Evolutionary conservation across 2,329 filamentous ascomycete species (phyloP).

Genomic region (Alternaria metachromatica): DNA sequence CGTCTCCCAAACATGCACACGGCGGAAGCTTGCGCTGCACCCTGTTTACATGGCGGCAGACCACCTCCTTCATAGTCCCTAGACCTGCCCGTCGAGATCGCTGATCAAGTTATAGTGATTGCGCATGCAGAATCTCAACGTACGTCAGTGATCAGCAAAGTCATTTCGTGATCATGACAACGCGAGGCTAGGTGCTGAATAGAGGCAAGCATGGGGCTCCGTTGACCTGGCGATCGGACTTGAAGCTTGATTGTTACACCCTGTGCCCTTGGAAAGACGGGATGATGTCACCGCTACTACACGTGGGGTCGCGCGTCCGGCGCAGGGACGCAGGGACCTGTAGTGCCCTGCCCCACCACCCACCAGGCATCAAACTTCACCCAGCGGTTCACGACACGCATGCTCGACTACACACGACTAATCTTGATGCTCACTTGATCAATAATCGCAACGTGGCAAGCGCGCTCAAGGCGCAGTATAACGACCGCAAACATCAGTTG

Average conservation of each 20-base stretch:
- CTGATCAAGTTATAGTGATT: not conserved
- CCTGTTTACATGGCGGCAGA: not conserved
- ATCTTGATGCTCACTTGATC: not conserved
- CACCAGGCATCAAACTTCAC: not conserved
- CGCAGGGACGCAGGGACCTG: conserved; percentile 20
- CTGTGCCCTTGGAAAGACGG: not conserved
- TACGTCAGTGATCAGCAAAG: conserved; percentile 11
- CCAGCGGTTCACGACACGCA: not conserved
- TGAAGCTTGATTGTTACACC: conserved; percentile 17
- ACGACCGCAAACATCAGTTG: not conserved
- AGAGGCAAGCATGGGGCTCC: not conserved
- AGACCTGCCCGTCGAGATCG: not conserved
- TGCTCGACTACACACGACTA: not conserved
- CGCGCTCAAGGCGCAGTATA: not conserved
- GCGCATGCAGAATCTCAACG: not conserved
- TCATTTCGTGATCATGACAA: not conserved
- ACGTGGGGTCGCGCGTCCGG: conserved; percentile 17
- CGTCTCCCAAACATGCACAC: not conserved
- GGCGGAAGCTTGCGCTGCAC: not conserved
- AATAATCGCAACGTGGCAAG: not conserved
- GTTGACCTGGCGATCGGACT: conserved; percentile 4
- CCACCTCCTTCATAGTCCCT: not conserved
- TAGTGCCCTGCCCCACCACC: conserved; percentile 12
- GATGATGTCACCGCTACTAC: conserved; percentile 26
- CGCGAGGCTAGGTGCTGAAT: not conserved